Evolutionary conservation across 805 yeast genomes (phyloP).

Genomic region (Starmera quercuum): DNA sequence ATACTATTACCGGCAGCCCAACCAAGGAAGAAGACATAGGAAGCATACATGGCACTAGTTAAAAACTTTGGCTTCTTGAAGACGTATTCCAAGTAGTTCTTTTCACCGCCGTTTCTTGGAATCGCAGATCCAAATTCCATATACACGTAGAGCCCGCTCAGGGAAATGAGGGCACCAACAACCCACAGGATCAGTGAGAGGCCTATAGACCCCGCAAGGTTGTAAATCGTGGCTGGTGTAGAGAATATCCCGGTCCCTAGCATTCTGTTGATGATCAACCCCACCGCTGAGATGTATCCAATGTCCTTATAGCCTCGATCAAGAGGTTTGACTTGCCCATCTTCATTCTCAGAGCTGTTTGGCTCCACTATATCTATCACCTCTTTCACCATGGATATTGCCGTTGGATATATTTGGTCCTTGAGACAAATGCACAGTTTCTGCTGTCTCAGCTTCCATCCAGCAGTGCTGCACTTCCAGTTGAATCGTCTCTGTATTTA

Average conservation of each 20-base stretch:
- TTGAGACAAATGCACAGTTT: background rate
- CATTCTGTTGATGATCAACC: conserved; percentile 59
- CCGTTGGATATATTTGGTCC: background rate
- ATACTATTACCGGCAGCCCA: conserved; percentile 85
- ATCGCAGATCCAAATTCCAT: conserved; percentile 77
- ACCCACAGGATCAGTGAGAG: conserved; percentile 66
- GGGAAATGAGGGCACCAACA: conserved; percentile 64
- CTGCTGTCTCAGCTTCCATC: too few species aligned
- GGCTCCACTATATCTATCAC: conserved; percentile 2
- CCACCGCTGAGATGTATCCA: conserved; percentile 53
- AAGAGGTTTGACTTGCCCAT: conserved; percentile 25
- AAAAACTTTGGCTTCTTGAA: conserved; percentile 63
- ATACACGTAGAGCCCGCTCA: conserved; percentile 58
- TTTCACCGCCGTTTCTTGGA: conserved; percentile 82
- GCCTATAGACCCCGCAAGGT: conserved; percentile 62
- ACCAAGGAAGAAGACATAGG: conserved; percentile 68
- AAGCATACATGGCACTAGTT: conserved; percentile 56
- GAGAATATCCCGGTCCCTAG: conserved; percentile 75
- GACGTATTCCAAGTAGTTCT: conserved; percentile 69
- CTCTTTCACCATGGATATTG: background rate
- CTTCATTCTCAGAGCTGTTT: conserved; percentile 10
- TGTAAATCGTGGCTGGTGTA: conserved; percentile 52
- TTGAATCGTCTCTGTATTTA: too few species aligned
- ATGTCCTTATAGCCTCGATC: conserved; percentile 35
- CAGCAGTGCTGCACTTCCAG: too few species aligned